Evolutionary conservation across 2,329 filamentous ascomycete genomes (phyloP).

Genomic region (Teratosphaeria zuluensis): DNA sequence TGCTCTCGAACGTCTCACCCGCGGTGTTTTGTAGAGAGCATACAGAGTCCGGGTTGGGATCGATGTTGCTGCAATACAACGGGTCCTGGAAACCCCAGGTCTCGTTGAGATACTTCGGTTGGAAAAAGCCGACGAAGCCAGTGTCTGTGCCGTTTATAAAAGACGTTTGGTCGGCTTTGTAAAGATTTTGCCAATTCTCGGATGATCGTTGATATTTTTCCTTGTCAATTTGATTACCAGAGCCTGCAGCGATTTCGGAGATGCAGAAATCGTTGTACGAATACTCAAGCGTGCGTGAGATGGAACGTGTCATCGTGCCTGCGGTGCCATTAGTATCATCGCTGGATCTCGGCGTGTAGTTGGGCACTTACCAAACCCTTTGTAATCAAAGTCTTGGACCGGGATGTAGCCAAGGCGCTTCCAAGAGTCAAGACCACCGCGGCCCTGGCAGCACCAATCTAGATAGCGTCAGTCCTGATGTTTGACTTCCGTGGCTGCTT

Average conservation of each 20-base stretch:
- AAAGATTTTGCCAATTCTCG: conserved; percentile 63
- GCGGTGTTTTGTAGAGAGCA: conserved; percentile 44
- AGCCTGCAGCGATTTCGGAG: conserved; percentile 52
- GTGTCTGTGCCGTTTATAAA: conserved; percentile 48
- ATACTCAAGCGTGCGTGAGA: conserved; percentile 41
- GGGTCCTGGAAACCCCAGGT: conserved; percentile 48
- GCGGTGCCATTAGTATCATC: conserved; percentile 37
- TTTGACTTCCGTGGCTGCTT: background rate
- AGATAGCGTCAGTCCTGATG: background rate
- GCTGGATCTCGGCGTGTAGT: background rate
- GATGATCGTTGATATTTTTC: conserved; percentile 53
- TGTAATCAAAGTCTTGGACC: conserved; percentile 33
- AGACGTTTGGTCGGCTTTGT: conserved; percentile 50
- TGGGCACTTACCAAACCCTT: conserved; percentile 34
- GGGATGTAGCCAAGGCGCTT: conserved; percentile 52
- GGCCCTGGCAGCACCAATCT: conserved; percentile 52
- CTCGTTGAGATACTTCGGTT: conserved; percentile 43
- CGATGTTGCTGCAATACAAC: conserved; percentile 32
- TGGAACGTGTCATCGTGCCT: conserved; percentile 46
- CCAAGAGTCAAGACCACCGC: conserved; percentile 63
- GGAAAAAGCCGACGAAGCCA: conserved; percentile 56
- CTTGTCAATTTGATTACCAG: conserved; percentile 43
- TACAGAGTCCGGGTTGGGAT: conserved; percentile 3
- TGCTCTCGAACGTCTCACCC: conserved; percentile 60
- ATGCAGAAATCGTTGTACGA: conserved; percentile 60